Base-by-base conservation (phyloP, 345 rosid genomes). In the Tarenaya hassleriana region DNA sequence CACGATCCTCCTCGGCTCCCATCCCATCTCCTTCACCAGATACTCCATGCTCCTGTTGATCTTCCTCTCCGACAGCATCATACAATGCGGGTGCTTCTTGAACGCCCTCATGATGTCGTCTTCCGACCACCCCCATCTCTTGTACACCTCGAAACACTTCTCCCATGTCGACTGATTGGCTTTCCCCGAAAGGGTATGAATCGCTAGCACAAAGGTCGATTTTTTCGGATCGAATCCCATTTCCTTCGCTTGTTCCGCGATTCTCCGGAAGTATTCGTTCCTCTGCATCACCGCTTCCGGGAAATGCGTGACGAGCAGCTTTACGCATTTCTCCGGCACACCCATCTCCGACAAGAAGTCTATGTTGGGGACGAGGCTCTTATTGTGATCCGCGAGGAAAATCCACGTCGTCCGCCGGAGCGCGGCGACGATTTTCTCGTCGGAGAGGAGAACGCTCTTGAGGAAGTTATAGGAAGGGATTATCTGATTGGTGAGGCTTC, bases 41-140 rank as follows among this genome's bases (percentile, higher is more conserved):
- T 65, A 71, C 33, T 78, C 79, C 88, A 82, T 78, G 1, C 33
- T 61, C 15, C 31, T 46, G 40, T 32, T 59, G 4, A 77, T 69
- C 52, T 77, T 79, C 56, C 56, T 60, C 73, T 72, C 81, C 0
- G 83, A 79, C 17, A 77, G 9, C 65, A 64, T 59, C 81, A 82
- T 73, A 55, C 75, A 74, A 13, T 69, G 57, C 0, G 83, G 90
- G 0, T 73, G 77, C 51, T 68, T 78, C 55, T 56, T 74, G 37
- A 78, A 82, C 2, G 83, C 83, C 0, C 55, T 42, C 21, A 48
- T 42, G 15, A 73, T 70, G n/a, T 71, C 77, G 7, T 76, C 79
- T 40, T 64, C 62, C 12, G 79, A 61, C 89, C 82, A 82, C 4
- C 74, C 81, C 82, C 80, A 82, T 45, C 69, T 62, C 64, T 34